Percentiles rank a stretch among this genome's conserved stretches.
Conservation (phyloP, 176 grass and related monocot species). For the Lolium rigidum region DNA sequence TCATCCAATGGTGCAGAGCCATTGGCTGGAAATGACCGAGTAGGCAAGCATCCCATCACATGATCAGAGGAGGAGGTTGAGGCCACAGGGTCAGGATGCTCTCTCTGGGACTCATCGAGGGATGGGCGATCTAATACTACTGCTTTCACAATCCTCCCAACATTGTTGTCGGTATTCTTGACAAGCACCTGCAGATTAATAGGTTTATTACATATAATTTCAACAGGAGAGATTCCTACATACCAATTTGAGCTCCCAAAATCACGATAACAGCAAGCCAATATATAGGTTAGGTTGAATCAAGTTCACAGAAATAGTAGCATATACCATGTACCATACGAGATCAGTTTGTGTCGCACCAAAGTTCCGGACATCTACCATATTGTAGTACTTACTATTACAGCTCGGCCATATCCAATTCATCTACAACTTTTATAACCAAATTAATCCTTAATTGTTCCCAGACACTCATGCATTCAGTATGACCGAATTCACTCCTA, state of each 20-base stretch:
- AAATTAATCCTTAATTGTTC: not conserved
- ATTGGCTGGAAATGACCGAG: conserved; percentile 43
- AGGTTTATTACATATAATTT: not conserved
- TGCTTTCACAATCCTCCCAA: conserved; percentile 79
- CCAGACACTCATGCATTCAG: not conserved
- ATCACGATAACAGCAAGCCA: not conserved
- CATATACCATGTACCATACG: not conserved
- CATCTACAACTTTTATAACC: not conserved
- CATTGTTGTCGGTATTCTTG: conserved; percentile 86
- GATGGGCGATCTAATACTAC: conserved; percentile 59
- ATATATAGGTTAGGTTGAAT: not conserved
- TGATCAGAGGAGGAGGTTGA: conserved; percentile 32
- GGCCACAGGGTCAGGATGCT: conserved; percentile 17
- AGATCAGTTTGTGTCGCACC: not conserved
- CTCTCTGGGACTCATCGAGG: conserved; percentile 27
- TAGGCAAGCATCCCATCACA: conserved; percentile 74
- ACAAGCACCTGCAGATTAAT: conserved; percentile 72
- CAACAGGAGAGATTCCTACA: not conserved
- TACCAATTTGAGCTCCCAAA: not conserved
- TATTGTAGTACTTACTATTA: not conserved
- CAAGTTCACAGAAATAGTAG: not conserved
- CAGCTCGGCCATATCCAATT: not conserved
- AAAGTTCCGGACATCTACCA: not conserved
- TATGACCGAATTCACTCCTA: no score
- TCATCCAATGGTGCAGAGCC: conserved; percentile 27